These are phyloP conservation scores for Acmispon strigosus DNA, from an alignment of 306 rosid genomes.

Conservation along the genomic window DNA sequence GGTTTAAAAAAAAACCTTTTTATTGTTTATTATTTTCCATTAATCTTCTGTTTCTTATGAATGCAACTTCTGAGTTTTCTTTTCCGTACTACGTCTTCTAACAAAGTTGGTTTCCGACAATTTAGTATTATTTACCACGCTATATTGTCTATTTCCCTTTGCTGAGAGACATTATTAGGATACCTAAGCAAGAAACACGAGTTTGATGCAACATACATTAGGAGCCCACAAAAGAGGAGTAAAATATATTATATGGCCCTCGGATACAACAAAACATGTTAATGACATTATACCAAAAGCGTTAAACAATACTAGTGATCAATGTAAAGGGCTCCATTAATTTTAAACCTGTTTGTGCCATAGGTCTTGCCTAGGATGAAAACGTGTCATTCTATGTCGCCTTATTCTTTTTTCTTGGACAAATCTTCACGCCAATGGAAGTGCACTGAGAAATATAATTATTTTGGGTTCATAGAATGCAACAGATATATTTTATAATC, in stretches of 20 bases:
- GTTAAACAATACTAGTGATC: neutral
- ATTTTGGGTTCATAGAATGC: conserved; percentile 26
- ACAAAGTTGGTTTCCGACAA: neutral
- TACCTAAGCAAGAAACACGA: conserved; percentile 17
- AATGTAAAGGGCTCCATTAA: neutral
- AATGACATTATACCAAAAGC: neutral
- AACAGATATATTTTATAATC: neutral
- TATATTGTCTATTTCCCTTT: neutral
- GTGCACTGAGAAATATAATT: neutral
- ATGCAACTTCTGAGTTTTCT: neutral
- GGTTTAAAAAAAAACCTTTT: too few species aligned
- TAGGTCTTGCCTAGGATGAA: conserved; percentile 2
- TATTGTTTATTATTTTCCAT: neutral
- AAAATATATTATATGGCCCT: neutral
- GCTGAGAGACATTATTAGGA: conserved; percentile 4
- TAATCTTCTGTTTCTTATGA: neutral
- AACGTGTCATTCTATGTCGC: conserved; percentile 25
- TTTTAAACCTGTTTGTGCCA: neutral
- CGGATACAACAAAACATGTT: neutral
- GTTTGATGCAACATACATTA: conserved; percentile 11
- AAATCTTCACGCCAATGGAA: conserved; percentile 10
- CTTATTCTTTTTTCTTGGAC: neutral
- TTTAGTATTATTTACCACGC: too few species aligned
- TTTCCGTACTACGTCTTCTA: neutral
- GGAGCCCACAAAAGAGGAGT: conserved; percentile 18